Evolutionary conservation across 2,329 filamentous ascomycete species (phyloP), one percentile per base, ranked within the genome.

Genomic region (Pyricularia sp.): DNA sequence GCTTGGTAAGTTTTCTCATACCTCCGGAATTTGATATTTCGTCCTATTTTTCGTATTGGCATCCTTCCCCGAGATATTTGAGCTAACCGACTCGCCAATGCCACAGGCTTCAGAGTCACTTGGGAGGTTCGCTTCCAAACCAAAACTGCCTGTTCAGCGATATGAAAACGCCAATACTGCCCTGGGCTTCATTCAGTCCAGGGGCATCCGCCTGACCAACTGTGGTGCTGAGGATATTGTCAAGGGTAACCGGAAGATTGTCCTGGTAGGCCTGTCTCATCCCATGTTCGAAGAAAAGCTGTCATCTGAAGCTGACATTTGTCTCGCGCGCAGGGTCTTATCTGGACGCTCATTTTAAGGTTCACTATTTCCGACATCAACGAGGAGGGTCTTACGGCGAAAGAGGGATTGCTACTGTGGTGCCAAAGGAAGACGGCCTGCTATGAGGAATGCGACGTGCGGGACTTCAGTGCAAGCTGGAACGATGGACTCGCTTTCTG

Each of bases 291-390:
- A 28, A 63, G 12, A 28, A 63, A 14, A 26, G 25, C 14, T 30
- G 12, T 28, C 14, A 17, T 17, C 59, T 26, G 10, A 26, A 63
- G n/a, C 59, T 63, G 25, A 63, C 59, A 28, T 25, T 4, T 26
- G 25, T 12, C 12, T 25, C 25, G 26, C 25, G 23, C 4, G 26
- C 12, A 63, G 59, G 95, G 95, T 33, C 84, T 99, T 74, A 97
- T 99, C 80, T 99, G 95, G 95, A 99, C 94, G 6, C 85, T 99
- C 71, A 99, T 99, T 90, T 84, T 97, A 73, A 88, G 95, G 67
- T 99, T 99, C 79, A 99, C 95, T 73, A 99, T 99, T 78, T 97
- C 91, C 78, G 95, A 99, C 79, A 99, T 99, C 82, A 98, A 96
- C 78, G 91, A 94, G 79, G 95, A 97, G 84, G 95, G 95, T 72